Evolutionary conservation across 352 stramenopile species (phyloP).

Genomic region (Pythium coloratum): DNA sequence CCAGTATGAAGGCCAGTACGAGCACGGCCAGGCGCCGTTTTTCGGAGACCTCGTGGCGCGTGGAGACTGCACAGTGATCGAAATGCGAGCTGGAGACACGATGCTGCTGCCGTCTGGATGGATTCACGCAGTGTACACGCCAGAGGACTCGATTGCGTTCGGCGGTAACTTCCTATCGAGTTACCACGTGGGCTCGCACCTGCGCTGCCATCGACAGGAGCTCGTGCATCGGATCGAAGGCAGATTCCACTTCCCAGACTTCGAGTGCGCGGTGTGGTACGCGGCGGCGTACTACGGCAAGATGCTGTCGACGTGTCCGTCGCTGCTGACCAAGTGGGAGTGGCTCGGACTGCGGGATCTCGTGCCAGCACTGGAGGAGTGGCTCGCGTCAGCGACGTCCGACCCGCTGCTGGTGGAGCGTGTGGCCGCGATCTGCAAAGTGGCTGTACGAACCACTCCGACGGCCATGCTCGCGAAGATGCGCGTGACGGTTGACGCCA

Average conservation of each 20-base stretch:
- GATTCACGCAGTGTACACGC: slow-evolving; percentile 48
- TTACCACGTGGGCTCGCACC: slow-evolving; percentile 40
- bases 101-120: slow-evolving; percentile 47
- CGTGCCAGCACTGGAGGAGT: slow-evolving; percentile 25
- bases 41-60: slow-evolving; percentile 26
- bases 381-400: slow-evolving; percentile 10
- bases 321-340: slow-evolving; percentile 31
- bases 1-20: slow-evolving; percentile 30
- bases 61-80: slow-evolving; percentile 32
- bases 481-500: not conserved
- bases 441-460: not conserved
- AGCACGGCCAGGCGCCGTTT: slow-evolving; percentile 26
- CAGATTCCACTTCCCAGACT: slow-evolving; percentile 39
- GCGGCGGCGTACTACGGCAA: slow-evolving; percentile 33
- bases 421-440: slow-evolving; percentile 21
- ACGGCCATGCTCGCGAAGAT: slow-evolving; percentile 22
- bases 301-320: slow-evolving; percentile 24
- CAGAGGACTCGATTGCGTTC: slow-evolving; percentile 45
- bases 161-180: slow-evolving; percentile 43
- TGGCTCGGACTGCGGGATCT: slow-evolving; percentile 23
- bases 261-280: slow-evolving; percentile 41
- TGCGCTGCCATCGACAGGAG: slow-evolving; percentile 37
- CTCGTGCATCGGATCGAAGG: slow-evolving; percentile 26
- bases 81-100: slow-evolving; percentile 39
- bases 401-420: slow-evolving; percentile 1